Evolutionary conservation across 2,329 filamentous ascomycete genomes (phyloP).

Genomic region (Fonsecaea pedrosoi): DNA sequence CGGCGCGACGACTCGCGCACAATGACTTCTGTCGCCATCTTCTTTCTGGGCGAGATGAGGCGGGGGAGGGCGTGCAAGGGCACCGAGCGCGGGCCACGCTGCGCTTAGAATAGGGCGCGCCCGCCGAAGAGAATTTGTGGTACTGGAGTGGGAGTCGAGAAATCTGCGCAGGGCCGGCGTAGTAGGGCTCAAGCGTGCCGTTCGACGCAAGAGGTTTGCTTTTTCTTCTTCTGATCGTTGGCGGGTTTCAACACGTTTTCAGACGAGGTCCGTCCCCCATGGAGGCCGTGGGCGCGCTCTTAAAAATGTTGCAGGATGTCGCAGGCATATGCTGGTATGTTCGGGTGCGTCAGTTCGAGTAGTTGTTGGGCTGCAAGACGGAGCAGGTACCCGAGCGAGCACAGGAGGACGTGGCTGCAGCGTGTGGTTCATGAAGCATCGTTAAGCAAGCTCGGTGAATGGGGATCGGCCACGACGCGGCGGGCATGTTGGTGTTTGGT

Average conservation of each 20-base stretch:
- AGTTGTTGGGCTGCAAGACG: constrained; percentile 24
- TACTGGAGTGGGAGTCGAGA: constrained; percentile 1
- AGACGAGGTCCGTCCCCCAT: background rate
- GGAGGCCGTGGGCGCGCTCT: background rate
- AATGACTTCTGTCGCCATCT: constrained; percentile 45
- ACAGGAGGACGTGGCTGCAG: constrained; percentile 18
- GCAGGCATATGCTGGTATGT: background rate
- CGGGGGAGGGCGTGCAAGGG: constrained; percentile 6
- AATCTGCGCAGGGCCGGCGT: background rate
- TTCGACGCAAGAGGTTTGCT: background rate
- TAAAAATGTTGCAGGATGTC: background rate
- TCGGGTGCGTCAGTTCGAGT: background rate
- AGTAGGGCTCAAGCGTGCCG: background rate
- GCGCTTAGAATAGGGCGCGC: background rate
- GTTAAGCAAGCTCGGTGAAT: constrained; percentile 18
- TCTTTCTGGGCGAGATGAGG: constrained; percentile 29
- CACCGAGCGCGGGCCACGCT: constrained; percentile 16
- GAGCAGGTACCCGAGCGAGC: constrained; percentile 1
- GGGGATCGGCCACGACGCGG: constrained; percentile 24
- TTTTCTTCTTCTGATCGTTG: background rate
- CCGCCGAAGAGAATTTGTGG: background rate
- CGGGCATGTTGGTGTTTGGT: constrained; percentile 15
- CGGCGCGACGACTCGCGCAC: constrained; percentile 45
- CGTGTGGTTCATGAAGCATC: constrained; percentile 20
- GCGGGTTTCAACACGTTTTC: background rate